A percentile compares a stretch with the other conserved stretches of the same genome.
These are phyloP conservation scores for Ogataea philodendri DNA, from an alignment of 805 yeast genomes.

Conservation along the genomic window DNA sequence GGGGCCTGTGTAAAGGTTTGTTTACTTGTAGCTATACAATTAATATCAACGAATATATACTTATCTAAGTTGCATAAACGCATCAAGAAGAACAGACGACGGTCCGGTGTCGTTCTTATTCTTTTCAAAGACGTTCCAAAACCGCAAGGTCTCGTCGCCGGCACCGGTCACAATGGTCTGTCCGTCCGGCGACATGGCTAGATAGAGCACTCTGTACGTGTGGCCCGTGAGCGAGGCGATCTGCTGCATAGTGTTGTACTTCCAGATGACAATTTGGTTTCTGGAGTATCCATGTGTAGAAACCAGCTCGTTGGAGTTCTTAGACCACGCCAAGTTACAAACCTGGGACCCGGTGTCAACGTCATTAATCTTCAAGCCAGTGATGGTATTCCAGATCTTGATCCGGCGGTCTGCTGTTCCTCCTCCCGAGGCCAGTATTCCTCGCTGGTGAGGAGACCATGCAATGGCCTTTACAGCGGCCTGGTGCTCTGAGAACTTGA, in stretches of 20 bases:
- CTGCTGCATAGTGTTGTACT: slow-evolving; percentile 88
- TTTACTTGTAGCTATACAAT: too few relatives aligned
- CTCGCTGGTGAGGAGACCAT: slow-evolving; percentile 97
- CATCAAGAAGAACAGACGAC: slow-evolving; percentile 65
- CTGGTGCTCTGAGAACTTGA: slow-evolving; percentile 74
- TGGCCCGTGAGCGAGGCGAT: slow-evolving; percentile 93
- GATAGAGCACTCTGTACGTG: slow-evolving; percentile 84
- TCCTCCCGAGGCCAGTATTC: slow-evolving; percentile 92
- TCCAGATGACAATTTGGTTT: slow-evolving; percentile 91
- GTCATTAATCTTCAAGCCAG: slow-evolving; percentile 70
- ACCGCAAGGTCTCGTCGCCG: slow-evolving; percentile 93
- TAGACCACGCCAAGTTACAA: slow-evolving; percentile 91
- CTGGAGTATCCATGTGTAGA: slow-evolving; percentile 93
- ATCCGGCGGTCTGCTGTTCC: slow-evolving; percentile 92
- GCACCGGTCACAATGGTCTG: slow-evolving; percentile 97
- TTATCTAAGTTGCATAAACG: slow-evolving; percentile 69
- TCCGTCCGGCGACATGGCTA: slow-evolving; percentile 93
- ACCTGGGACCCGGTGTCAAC: slow-evolving; percentile 97
- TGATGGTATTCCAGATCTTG: slow-evolving; percentile 88
- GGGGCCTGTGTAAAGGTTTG: too few relatives aligned
- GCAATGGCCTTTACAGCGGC: slow-evolving; percentile 97
- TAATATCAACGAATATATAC: too few relatives aligned
- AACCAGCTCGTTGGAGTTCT: slow-evolving; percentile 86
- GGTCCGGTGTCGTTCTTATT: slow-evolving; percentile 56
- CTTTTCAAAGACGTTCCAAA: slow-evolving; percentile 93